Conservation (phyloP, 345 rosid species). For the Rhodomyrtus tomentosa region DNA sequence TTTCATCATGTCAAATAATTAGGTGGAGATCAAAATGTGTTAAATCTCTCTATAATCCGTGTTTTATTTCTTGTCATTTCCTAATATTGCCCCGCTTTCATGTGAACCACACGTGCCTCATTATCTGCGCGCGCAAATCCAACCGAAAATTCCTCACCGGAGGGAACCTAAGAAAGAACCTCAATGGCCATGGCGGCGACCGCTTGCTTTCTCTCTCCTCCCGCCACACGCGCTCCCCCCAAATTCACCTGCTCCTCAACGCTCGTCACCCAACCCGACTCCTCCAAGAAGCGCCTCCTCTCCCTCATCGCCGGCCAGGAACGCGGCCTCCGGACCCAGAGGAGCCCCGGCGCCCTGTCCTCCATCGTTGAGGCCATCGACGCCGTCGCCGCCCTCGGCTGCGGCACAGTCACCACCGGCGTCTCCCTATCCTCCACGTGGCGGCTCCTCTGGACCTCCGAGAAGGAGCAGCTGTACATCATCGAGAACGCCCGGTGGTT, state of each 20-base stretch:
- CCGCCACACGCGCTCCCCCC: not conserved
- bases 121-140: not conserved
- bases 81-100: not conserved
- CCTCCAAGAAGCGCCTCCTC: slow-evolving; percentile 45
- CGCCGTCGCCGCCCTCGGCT: slow-evolving; percentile 48
- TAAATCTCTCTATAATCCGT: not conserved
- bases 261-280: not conserved
- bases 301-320: slow-evolving; percentile 67
- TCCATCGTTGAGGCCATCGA: slow-evolving; percentile 58
- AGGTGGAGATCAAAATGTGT: not conserved
- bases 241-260: slow-evolving; percentile 3
- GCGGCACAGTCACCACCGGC: slow-evolving; percentile 43
- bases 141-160: not conserved
- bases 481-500: slow-evolving; percentile 71
- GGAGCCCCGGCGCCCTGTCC: slow-evolving; percentile 36
- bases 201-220: not conserved
- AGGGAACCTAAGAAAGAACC: not conserved
- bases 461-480: slow-evolving; percentile 90
- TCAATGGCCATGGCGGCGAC: not conserved
- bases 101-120: not conserved
- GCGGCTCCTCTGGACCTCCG: slow-evolving; percentile 90
- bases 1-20: not conserved
- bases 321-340: slow-evolving; percentile 76
- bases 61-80: not conserved
- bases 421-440: slow-evolving; percentile 66